These are phyloP conservation scores for Globisporangium recalcitrans DNA, from an alignment of 352 stramenopile species.

Conservation along the genomic window DNA sequence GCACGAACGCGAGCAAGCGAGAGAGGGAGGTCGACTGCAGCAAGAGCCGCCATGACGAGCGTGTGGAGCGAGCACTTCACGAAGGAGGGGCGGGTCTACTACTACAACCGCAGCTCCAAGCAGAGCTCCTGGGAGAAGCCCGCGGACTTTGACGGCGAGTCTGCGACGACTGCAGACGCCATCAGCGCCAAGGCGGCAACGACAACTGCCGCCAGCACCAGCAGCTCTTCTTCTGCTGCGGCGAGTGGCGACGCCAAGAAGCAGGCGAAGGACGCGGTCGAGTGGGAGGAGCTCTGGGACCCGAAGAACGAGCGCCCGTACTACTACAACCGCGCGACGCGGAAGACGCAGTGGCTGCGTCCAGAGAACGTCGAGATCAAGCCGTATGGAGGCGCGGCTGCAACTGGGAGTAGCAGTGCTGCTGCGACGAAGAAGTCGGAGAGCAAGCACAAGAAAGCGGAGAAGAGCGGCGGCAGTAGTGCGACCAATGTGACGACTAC, in stretches of 20 bases:
- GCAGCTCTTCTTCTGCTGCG: neutral
- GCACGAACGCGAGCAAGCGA: no score
- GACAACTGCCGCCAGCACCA: neutral
- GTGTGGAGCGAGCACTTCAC: constrained; percentile 84
- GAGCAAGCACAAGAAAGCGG: constrained; percentile 19
- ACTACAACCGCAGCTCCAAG: constrained; percentile 86
- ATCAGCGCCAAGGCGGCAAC: neutral
- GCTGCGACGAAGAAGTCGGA: constrained; percentile 16
- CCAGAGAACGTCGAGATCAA: constrained; percentile 76
- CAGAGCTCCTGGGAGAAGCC: constrained; percentile 86
- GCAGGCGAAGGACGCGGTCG: constrained; percentile 15
- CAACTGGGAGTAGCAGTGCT: constrained; percentile 17
- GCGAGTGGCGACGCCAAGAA: constrained; percentile 16
- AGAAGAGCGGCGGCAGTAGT: constrained; percentile 11
- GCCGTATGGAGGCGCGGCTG: constrained; percentile 32
- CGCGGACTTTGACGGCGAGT: constrained; percentile 63
- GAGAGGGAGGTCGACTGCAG: neutral
- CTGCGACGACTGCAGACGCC: constrained; percentile 6
- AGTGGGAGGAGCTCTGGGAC: constrained; percentile 87
- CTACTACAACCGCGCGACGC: constrained; percentile 79
- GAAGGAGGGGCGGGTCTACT: constrained; percentile 83
- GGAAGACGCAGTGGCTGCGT: constrained; percentile 80
- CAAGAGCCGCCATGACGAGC: constrained; percentile 19
- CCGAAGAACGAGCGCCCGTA: constrained; percentile 82
- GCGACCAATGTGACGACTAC: neutral